phyloP scores from a whole-genome alignment of 2,329 filamentous ascomycete genomes.

The Hypoxylon sp. region DNA sequence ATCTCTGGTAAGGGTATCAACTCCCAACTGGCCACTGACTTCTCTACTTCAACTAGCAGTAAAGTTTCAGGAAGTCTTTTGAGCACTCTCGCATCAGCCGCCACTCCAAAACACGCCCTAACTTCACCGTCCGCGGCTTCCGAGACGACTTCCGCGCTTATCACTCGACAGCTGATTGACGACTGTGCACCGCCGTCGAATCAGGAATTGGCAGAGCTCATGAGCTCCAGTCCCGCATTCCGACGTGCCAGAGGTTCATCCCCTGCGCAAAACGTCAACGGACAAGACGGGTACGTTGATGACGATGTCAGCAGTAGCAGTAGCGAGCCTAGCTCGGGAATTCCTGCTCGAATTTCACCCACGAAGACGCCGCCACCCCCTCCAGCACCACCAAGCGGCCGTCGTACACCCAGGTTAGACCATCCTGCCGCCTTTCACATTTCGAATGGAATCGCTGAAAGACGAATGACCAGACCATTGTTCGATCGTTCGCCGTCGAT shows the following conservation, averaged over 20 bases:
- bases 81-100: conserved; percentile 1
- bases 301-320: conserved; percentile 1
- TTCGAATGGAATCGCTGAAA: conserved; percentile 16
- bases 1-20: conserved; percentile 4
- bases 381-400: background rate
- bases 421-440: conserved; percentile 16
- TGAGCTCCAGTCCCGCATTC: conserved; percentile 43
- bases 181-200: conserved; percentile 42
- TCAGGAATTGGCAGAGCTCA: conserved; percentile 42
- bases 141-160: conserved; percentile 43
- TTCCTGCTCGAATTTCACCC: conserved; percentile 16
- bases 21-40: conserved; percentile 4
- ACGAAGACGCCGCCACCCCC: background rate
- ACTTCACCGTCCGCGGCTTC: conserved; percentile 36
- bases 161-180: conserved; percentile 37
- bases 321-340: conserved; percentile 28
- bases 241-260: background rate
- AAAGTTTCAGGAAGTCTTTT: conserved; percentile 5
- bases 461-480: conserved; percentile 21
- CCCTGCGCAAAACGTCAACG: background rate
- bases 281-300: background rate
- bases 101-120: background rate
- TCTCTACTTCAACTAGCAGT: conserved; percentile 5
- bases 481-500: background rate
- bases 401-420: conserved; percentile 2